phyloP scores from a whole-genome alignment of 768 basidiomycete species.

The Kockovaella imperatae region DNA sequence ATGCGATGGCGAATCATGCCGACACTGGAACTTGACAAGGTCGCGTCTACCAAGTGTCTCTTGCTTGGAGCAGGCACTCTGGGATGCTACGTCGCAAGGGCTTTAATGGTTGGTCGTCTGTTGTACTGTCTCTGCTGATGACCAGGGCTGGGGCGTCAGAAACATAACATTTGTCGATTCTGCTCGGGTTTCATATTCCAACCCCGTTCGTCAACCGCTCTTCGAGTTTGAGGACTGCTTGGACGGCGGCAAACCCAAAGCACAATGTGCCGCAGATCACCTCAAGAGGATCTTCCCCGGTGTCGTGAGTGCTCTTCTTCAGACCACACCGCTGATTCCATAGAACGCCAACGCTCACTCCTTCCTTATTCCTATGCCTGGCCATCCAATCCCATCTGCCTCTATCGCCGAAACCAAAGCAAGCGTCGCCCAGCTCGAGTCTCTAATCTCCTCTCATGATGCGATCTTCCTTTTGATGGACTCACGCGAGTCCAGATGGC shows the following conservation, averaged over 20 bases:
- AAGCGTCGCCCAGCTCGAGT: conserved; percentile 67
- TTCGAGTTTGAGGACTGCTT: conserved; percentile 93
- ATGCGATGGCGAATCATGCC: conserved; percentile 98
- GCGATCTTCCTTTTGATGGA: conserved; percentile 93
- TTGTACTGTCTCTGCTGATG: background rate
- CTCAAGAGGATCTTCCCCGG: conserved; percentile 87
- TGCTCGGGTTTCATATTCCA: conserved; percentile 85
- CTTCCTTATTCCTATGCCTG: conserved; percentile 91
- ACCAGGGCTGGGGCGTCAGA: conserved; percentile 88
- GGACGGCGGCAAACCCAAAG: conserved; percentile 87
- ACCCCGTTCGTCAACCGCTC: conserved; percentile 92
- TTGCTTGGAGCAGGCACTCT: conserved; percentile 91
- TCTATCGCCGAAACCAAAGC: conserved; percentile 54
- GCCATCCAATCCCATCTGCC: conserved; percentile 68
- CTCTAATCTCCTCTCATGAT: conserved; percentile 76
- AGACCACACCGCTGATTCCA: background rate
- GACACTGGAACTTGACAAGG: conserved; percentile 74
- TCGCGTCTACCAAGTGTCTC: conserved; percentile 69
- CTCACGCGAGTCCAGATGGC: conserved; percentile 93
- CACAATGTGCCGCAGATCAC: conserved; percentile 74
- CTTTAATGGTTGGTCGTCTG: conserved; percentile 66
- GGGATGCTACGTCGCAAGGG: conserved; percentile 89
- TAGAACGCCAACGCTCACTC: conserved; percentile 74
- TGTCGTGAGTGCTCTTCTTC: conserved; percentile 55
- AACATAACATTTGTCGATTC: conserved; percentile 91